Conservation (phyloP, 768 basidiomycete genomes). For the Suillus subluteus region DNA sequence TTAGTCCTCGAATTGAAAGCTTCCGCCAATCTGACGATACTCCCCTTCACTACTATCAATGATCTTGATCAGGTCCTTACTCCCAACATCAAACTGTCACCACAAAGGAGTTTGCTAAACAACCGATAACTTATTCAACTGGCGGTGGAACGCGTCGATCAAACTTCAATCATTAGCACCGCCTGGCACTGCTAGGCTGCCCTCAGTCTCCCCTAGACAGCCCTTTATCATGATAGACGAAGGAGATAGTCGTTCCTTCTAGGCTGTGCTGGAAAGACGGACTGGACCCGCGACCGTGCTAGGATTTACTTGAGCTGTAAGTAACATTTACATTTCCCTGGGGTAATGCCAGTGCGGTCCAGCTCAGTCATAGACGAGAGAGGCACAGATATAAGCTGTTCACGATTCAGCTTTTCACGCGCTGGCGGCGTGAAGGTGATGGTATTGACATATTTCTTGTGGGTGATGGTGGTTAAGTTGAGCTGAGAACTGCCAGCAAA, state of each 20-base stretch:
- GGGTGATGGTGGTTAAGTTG: background rate
- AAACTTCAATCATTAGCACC: background rate
- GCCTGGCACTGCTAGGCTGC: background rate
- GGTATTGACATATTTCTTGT: background rate
- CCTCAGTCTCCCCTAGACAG: background rate
- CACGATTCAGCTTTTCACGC: background rate
- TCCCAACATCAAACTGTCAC: background rate
- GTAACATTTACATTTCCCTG: background rate
- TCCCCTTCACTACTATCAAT: background rate
- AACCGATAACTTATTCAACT: background rate
- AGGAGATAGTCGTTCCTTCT: background rate
- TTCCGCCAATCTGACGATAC: background rate
- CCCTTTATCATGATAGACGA: background rate
- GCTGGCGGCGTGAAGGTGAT: background rate
- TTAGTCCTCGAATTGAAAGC: background rate
- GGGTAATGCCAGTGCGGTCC: background rate
- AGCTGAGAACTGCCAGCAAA: background rate
- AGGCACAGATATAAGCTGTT: background rate
- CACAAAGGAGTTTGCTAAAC: background rate
- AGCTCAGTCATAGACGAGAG: background rate
- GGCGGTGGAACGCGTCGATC: background rate
- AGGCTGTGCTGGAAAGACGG: background rate
- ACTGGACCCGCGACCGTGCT: background rate
- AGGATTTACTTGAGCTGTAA: background rate
- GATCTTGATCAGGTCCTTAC: background rate